Evolutionary conservation across 495 filamentous ascomycete species (phyloP).

Genomic region (Podospora appendiculata): DNA sequence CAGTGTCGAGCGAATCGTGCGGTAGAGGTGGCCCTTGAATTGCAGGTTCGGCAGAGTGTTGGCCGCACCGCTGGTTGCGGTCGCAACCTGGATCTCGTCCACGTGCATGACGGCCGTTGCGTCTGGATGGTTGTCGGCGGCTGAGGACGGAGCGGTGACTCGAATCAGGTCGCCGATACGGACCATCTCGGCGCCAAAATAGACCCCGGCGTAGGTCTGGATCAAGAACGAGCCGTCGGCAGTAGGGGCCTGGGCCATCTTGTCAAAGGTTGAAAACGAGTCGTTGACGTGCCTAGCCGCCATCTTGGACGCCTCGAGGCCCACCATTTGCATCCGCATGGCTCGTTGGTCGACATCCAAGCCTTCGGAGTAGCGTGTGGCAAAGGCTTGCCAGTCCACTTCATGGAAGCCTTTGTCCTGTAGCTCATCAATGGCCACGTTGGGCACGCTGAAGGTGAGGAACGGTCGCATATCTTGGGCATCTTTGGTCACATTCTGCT

Average conservation of each 20-base stretch:
- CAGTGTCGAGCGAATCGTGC: constrained; percentile 4
- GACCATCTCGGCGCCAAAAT: constrained; percentile 39
- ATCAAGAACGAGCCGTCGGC: constrained; percentile 4
- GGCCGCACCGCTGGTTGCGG: constrained; percentile 2
- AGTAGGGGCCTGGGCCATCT: constrained; percentile 8
- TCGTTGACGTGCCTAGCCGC: constrained; percentile 33
- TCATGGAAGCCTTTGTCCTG: constrained; percentile 16
- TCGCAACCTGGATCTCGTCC: constrained; percentile 13
- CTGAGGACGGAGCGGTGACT: constrained; percentile 11
- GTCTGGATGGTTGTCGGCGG: constrained; percentile 2
- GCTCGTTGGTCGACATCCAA: constrained; percentile 4
- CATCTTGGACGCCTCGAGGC: constrained; percentile 38
- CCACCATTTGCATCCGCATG: constrained; percentile 19
- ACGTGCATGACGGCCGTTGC: constrained; percentile 28
- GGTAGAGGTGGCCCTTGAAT: constrained; percentile 22
- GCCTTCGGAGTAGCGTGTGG: constrained; percentile 8
- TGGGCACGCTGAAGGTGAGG: constrained; percentile 36
- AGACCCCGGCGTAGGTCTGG: constrained; percentile 23
- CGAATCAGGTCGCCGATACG: constrained; percentile 30
- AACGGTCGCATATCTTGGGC: constrained; percentile 37
- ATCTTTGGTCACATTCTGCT: constrained; percentile 15
- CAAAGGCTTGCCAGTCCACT: constrained; percentile 21
- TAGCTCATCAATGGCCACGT: constrained; percentile 12
- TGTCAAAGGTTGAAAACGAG: constrained; percentile 33
- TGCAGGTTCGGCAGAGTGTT: constrained; percentile 13